Evolutionary conservation across 2,329 filamentous ascomycete genomes (phyloP).

Genomic region (Colletotrichum phormii): DNA sequence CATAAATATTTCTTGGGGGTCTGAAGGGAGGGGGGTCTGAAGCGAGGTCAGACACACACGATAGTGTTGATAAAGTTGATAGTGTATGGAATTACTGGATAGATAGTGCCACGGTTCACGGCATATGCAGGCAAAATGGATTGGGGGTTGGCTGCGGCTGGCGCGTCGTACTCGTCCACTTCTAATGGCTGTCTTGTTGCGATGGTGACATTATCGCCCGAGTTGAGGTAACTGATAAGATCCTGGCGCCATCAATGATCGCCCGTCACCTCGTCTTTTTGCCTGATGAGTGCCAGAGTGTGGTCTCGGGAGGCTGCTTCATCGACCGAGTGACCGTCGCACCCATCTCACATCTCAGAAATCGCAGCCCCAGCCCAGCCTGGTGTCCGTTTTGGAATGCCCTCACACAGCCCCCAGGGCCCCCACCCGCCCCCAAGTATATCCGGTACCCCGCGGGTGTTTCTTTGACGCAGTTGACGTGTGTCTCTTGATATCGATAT

Average conservation of each 20-base stretch:
- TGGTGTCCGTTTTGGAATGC: slow-evolving; percentile 13
- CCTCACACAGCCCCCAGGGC: neutral
- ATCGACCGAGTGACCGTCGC: slow-evolving; percentile 25
- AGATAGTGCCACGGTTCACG: neutral
- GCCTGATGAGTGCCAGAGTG: neutral
- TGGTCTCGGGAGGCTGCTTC: slow-evolving; percentile 23
- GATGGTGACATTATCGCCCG: neutral
- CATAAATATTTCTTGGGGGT: slow-evolving; percentile 14
- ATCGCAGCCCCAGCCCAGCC: neutral
- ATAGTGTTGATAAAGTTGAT: neutral
- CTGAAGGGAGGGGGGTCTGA: too few species aligned
- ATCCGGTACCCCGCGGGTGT: neutral
- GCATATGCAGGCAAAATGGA: slow-evolving; percentile 14
- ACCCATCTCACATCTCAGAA: slow-evolving; percentile 30
- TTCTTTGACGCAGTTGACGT: slow-evolving; percentile 1
- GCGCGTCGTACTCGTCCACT: slow-evolving; percentile 19
- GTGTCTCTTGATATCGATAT: neutral
- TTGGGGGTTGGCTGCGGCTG: slow-evolving; percentile 18
- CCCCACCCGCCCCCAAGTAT: neutral
- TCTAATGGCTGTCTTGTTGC: neutral
- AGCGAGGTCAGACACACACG: neutral
- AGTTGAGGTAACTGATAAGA: neutral
- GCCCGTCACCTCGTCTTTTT: neutral
- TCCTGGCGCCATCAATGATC: neutral
- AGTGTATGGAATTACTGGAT: neutral